Evolutionary conservation across 352 stramenopile genomes (phyloP).

Genomic region (Globisporangium iwayamae): DNA sequence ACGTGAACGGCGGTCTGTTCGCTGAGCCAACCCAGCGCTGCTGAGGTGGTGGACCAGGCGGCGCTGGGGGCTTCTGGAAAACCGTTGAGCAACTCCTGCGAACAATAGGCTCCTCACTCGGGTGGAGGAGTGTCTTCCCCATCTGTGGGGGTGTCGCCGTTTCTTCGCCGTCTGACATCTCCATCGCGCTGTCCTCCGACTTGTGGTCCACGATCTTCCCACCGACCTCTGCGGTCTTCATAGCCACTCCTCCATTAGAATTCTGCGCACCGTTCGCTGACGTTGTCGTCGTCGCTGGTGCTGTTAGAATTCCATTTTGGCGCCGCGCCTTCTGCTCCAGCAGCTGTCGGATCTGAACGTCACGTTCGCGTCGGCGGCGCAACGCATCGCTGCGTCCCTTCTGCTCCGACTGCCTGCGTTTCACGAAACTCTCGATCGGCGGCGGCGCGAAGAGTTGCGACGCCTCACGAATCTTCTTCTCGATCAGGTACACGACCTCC

Average conservation of each 20-base stretch:
- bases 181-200: conserved; percentile 60
- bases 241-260: conserved; percentile 2
- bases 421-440: conserved; percentile 84
- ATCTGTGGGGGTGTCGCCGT: conserved; percentile 1
- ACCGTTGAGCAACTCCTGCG: background rate
- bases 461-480: conserved; percentile 45
- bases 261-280: conserved; percentile 19
- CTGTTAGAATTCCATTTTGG: conserved; percentile 11
- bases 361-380: conserved; percentile 66
- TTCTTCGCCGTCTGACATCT: conserved; percentile 59
- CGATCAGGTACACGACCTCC: conserved; percentile 61
- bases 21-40: conserved; percentile 10
- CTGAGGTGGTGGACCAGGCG: conserved; percentile 15
- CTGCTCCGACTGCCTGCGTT: conserved; percentile 71
- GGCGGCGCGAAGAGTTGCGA: conserved; percentile 50
- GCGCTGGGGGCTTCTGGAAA: conserved; percentile 15
- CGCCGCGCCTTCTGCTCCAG: conserved; percentile 40
- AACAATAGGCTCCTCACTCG: background rate
- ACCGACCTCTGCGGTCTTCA: conserved; percentile 23
- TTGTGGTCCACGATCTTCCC: conserved; percentile 9
- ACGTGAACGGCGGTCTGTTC: conserved; percentile 15
- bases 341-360: conserved; percentile 62
- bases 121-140: conserved; percentile 6
- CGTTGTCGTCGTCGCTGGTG: conserved; percentile 2
- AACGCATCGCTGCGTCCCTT: conserved; percentile 70